Evolutionary conservation across 441 rosid genomes (phyloP).

Genomic region (Biscutella auriculata): DNA sequence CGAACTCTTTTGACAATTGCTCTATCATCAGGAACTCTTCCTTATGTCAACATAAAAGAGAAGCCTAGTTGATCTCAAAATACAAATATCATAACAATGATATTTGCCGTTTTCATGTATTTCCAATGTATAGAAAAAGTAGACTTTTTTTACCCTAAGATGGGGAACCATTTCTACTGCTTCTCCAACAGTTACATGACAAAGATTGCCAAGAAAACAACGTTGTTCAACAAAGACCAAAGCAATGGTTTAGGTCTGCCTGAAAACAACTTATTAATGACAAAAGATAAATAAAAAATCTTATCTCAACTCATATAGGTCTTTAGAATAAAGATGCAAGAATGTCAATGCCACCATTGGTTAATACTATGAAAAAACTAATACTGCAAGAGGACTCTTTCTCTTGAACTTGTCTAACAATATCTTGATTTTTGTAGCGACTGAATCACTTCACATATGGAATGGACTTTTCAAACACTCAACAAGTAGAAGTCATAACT

Average conservation of each 20-base stretch:
- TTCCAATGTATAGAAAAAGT: background rate
- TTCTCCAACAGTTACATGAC: constrained; percentile 93
- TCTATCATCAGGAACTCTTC: constrained; percentile 70
- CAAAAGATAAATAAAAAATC: too few relatives aligned
- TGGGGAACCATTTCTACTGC: constrained; percentile 91
- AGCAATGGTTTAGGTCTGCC: background rate
- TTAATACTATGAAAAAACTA: background rate
- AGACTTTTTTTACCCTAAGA: constrained; percentile 16
- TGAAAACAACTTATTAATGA: background rate
- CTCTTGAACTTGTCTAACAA: constrained; percentile 95
- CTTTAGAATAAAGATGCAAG: background rate
- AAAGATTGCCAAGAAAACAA: constrained; percentile 90
- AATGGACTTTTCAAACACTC: constrained; percentile 91
- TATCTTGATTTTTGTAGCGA: constrained; percentile 91
- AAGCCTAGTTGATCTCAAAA: constrained; percentile 5
- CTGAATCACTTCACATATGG: constrained; percentile 95
- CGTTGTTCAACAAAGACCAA: constrained; percentile 38
- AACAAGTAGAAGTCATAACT: constrained; percentile 18
- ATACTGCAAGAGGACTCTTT: constrained; percentile 49
- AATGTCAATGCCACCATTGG: background rate
- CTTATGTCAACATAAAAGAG: constrained; percentile 50
- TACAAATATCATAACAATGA: background rate
- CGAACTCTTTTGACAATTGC: too few relatives aligned
- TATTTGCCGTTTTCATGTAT: background rate
- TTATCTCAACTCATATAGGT: too few relatives aligned